Evolutionary conservation across 1,139 yeast species (phyloP), one percentile per base, ranked within the genome.

Genomic region (Protomyces pachydermus): DNA sequence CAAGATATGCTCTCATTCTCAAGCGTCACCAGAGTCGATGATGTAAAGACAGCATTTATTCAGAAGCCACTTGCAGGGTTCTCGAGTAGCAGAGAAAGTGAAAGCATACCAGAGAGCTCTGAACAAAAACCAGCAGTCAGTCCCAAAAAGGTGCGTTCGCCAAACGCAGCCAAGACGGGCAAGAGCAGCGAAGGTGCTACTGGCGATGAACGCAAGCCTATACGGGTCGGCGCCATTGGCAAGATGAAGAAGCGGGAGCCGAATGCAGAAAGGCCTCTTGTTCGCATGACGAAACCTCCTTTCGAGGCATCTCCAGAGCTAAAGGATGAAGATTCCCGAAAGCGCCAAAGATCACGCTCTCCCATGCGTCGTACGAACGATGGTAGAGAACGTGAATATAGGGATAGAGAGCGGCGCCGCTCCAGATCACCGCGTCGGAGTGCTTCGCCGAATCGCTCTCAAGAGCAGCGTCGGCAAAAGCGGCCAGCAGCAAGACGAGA

Each of bases 221-320:
- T 58, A 35, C 53, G 62, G 8, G 62, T 58, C n/a, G 42, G 56
- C 4, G 52, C 39, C 20, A 32, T 58, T 9, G 62, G 62, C 10
- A 58, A 39, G 23, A 58, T 58, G 62, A 58, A 58, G 52, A 58
- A 58, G 25, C 42, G 62, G 16, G 56, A 51, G 16, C 62, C 62
- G 9, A 42, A 37, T 9, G 54, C 54, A 18, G 6, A 42, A 14
- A 38, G 42, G 52, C 51, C 32, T 8, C 45, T 42, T 16, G 48
- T 42, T 16, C 48, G 48, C 25, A 42, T 42, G 23, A 6, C 48
- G 20, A n/a, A 23, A n/a, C 20, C 25, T 12, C 48, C 23, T 18
- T 3, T 42, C 23, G 48, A 42, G 12, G 14, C 20, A 42, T 42
- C 48, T 10, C 48, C 48, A 5, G 48, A 42, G 14, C 39, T 14